phyloP scores from a whole-genome alignment of 2,329 filamentous ascomycete species.

The Aspergillus chevalieri region DNA sequence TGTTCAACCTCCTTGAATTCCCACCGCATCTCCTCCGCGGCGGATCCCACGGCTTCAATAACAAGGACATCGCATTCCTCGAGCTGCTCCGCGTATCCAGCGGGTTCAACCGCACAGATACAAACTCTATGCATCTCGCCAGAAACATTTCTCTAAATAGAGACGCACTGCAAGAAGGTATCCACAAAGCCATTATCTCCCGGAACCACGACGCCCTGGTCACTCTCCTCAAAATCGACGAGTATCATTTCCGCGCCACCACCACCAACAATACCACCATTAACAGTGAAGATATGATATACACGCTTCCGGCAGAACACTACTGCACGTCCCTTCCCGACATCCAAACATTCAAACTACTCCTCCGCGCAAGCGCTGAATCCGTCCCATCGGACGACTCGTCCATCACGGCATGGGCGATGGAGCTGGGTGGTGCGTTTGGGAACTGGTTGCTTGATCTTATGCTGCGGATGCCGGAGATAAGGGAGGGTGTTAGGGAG shows the following conservation, averaged over 20 bases:
- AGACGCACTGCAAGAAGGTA: constrained; percentile 32
- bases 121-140: background rate
- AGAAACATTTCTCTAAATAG: constrained; percentile 22
- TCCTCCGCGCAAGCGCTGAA: constrained; percentile 34
- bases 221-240: constrained; percentile 35
- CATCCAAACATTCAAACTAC: constrained; percentile 24
- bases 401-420: constrained; percentile 33
- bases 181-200: constrained; percentile 33
- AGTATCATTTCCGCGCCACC: constrained; percentile 19
- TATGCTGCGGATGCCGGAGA: constrained; percentile 25
- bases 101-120: constrained; percentile 12
- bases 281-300: constrained; percentile 5
- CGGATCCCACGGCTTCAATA: constrained; percentile 21
- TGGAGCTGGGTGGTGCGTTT: constrained; percentile 22
- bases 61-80: constrained; percentile 26
- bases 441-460: constrained; percentile 32
- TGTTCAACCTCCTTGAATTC: constrained; percentile 15
- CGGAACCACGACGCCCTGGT: constrained; percentile 26
- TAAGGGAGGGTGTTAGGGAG: constrained; percentile 10
- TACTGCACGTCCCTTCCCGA: constrained; percentile 26
- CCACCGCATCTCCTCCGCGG: constrained; percentile 27
- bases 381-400: constrained; percentile 31
- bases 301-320: constrained; percentile 27
- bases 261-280: background rate
- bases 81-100: constrained; percentile 31